Percentiles rank a stretch among this genome's conserved stretches.
Conservation (phyloP, 2,329 filamentous ascomycete genomes). For the Fusarium scirpi region DNA sequence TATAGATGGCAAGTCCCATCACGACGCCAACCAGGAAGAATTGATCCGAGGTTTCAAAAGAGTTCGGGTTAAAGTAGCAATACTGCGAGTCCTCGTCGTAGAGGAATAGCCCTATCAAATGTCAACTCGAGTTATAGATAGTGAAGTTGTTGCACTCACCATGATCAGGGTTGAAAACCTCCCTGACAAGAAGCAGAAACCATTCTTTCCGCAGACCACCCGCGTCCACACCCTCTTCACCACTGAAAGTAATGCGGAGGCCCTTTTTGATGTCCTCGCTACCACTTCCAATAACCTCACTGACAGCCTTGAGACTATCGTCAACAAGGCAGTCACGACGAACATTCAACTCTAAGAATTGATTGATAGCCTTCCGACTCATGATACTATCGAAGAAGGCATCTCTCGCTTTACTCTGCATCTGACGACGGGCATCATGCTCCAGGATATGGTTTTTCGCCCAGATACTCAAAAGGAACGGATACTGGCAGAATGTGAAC, state of each 20-base stretch:
- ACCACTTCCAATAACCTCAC: constrained; percentile 83
- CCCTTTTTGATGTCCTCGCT: constrained; percentile 92
- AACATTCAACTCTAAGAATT: constrained; percentile 81
- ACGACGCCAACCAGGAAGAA: constrained; percentile 92
- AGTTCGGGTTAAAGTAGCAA: constrained; percentile 93
- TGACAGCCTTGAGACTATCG: constrained; percentile 86
- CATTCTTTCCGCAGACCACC: constrained; percentile 93
- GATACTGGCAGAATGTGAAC: constrained; percentile 93
- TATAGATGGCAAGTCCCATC: constrained; percentile 91
- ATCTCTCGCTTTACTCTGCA: constrained; percentile 88
- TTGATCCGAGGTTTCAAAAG: constrained; percentile 91
- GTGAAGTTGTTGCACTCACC: constrained; percentile 64
- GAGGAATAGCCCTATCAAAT: constrained; percentile 79
- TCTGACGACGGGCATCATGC: constrained; percentile 87
- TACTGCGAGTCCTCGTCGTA: constrained; percentile 92
- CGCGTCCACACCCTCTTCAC: constrained; percentile 91
- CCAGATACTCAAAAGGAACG: constrained; percentile 91
- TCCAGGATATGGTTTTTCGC: constrained; percentile 93
- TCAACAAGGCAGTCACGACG: constrained; percentile 88
- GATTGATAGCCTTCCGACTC: constrained; percentile 77
- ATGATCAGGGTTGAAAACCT: constrained; percentile 91
- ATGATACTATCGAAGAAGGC: constrained; percentile 93
- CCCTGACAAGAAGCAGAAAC: constrained; percentile 88
- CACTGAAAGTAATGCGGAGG: constrained; percentile 84
- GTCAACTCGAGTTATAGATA: constrained; percentile 25